Evolutionary conservation across 495 filamentous ascomycete species (phyloP).

Genomic region (Podospora pseudopauciseta): DNA sequence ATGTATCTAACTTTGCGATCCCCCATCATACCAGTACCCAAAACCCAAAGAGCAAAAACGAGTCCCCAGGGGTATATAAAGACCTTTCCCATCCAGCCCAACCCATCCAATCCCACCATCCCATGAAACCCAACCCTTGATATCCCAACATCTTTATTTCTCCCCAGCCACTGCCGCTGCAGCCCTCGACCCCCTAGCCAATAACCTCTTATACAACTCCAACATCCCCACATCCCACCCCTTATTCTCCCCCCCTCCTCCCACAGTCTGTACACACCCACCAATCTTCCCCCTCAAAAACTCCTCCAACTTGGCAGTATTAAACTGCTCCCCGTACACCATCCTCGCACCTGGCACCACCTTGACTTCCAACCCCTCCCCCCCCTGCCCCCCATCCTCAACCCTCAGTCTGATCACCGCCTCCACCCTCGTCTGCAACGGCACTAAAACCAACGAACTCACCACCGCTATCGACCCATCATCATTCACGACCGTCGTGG

Average conservation of each 20-base stretch:
- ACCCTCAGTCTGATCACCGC: constrained; percentile 41
- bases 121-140: background rate
- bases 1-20: too few species aligned
- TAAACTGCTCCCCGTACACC: constrained; percentile 65
- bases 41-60: too few species aligned
- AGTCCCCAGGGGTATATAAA: too few species aligned
- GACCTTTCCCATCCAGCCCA: too few species aligned
- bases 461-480: constrained; percentile 55
- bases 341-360: constrained; percentile 49
- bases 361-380: constrained; percentile 42
- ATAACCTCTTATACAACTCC: constrained; percentile 54
- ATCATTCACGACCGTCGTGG: constrained; percentile 45
- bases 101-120: too few species aligned
- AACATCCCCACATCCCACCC: constrained; percentile 54
- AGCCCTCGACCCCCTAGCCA: constrained; percentile 52
- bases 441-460: constrained; percentile 52
- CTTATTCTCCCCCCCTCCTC: constrained; percentile 28
- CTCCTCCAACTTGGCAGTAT: constrained; percentile 58
- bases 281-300: constrained; percentile 53
- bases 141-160: background rate
- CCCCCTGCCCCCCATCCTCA: background rate
- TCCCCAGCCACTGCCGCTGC: constrained; percentile 1
- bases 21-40: too few species aligned
- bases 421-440: constrained; percentile 59
- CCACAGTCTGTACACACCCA: constrained; percentile 21